Conservation (phyloP, 495 filamentous ascomycete genomes). For the Aspergillus panamensis region DNA sequence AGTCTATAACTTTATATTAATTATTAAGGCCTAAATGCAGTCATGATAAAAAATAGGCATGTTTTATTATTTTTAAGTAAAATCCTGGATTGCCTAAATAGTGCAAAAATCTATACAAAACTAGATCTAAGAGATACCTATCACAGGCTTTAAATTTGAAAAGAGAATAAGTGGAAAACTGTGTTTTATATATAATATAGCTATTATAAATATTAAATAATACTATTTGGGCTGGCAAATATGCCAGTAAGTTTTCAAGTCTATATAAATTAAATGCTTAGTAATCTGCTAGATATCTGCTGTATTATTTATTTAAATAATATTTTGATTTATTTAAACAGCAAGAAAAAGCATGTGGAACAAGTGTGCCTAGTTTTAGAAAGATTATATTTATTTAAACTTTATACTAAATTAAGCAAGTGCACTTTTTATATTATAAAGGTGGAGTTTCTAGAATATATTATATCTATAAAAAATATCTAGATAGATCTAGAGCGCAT, state of each 20-base stretch:
- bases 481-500: background rate
- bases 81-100: background rate
- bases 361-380: background rate
- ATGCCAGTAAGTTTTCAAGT: background rate
- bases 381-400: background rate
- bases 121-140: background rate
- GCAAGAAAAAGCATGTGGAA: background rate
- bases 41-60: constrained; percentile 5
- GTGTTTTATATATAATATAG: constrained; percentile 2
- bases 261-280: background rate
- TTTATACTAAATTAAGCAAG: background rate
- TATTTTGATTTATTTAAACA: background rate
- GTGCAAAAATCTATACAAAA: background rate
- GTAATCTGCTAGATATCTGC: background rate
- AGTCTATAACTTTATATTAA: constrained; percentile 10
- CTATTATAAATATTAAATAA: constrained; percentile 4
- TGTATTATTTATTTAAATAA: constrained; percentile 1
- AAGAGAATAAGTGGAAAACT: background rate
- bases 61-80: background rate
- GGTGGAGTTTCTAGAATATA: background rate
- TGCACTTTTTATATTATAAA: background rate
- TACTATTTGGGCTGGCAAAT: background rate
- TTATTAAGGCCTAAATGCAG: constrained; percentile 10
- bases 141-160: background rate
- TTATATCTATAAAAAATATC: background rate